A percentile compares a stretch with the other conserved stretches of the same genome.
phyloP scores from a whole-genome alignment of 2,329 filamentous ascomycete genomes.

The Aspergillus jensenii region DNA sequence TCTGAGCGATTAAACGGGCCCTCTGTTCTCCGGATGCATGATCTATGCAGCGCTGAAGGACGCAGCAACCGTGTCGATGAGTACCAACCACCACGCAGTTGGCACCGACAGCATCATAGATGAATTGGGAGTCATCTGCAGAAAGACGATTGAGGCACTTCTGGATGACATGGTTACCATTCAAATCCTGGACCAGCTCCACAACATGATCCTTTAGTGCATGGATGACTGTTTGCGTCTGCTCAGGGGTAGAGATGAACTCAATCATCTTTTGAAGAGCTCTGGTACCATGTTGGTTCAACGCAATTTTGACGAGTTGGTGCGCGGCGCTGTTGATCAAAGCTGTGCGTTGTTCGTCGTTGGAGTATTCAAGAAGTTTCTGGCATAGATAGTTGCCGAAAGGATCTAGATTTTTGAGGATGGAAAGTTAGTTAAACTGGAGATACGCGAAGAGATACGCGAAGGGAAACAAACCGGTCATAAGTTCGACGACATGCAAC shows the following conservation, averaged over 20 bases:
- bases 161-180: constrained; percentile 98
- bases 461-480: constrained; percentile 62
- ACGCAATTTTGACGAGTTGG: constrained; percentile 86
- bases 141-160: constrained; percentile 96
- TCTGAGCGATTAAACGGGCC: constrained; percentile 77
- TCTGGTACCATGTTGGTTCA: constrained; percentile 96
- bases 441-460: not conserved
- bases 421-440: constrained; percentile 19
- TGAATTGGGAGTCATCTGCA: constrained; percentile 84
- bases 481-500: constrained; percentile 90
- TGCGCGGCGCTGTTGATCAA: constrained; percentile 87
- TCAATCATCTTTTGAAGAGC: constrained; percentile 99
- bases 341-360: constrained; percentile 88
- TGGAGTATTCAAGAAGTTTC: constrained; percentile 94
- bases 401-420: constrained; percentile 59
- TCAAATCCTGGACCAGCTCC: constrained; percentile 92
- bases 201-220: constrained; percentile 83
- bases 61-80: constrained; percentile 96
- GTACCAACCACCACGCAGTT: constrained; percentile 90
- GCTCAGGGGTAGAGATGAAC: constrained; percentile 80
- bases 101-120: constrained; percentile 88
- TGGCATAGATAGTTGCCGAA: constrained; percentile 99
- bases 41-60: constrained; percentile 96
- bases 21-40: constrained; percentile 91
- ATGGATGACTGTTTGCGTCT: constrained; percentile 83